phyloP scores from a whole-genome alignment of 73 alveolate species.

The Paramecium octaurelia region DNA sequence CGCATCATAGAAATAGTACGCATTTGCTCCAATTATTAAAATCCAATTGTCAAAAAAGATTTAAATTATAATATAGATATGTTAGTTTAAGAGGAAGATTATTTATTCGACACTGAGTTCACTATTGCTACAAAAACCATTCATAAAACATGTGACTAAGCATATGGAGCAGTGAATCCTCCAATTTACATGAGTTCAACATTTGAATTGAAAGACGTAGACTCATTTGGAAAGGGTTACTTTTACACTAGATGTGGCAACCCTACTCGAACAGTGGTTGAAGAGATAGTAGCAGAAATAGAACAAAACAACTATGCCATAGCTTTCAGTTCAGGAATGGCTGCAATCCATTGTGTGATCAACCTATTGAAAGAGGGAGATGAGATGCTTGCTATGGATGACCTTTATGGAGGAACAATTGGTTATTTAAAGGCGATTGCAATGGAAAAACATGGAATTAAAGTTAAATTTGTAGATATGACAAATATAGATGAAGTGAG shows the following conservation, averaged over 20 bases:
- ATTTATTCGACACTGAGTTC: constrained; percentile 1
- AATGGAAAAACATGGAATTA: constrained; percentile 66
- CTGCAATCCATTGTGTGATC: constrained; percentile 66
- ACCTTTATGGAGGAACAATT: constrained; percentile 95
- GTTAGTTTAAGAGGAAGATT: constrained; percentile 31
- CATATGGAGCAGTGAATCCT: constrained; percentile 82
- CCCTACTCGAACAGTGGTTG: constrained; percentile 81
- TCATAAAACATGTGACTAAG: constrained; percentile 75
- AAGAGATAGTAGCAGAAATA: constrained; percentile 73
- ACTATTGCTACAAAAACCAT: constrained; percentile 80
- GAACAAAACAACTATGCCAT: constrained; percentile 82
- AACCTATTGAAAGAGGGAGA: constrained; percentile 68
- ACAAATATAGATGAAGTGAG: constrained; percentile 67
- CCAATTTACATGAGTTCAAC: constrained; percentile 86
- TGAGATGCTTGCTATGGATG: constrained; percentile 82
- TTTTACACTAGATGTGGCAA: constrained; percentile 56
- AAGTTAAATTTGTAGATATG: constrained; percentile 78
- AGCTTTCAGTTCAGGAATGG: constrained; percentile 80
- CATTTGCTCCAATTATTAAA: constrained; percentile 1
- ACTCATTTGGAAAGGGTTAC: background rate
- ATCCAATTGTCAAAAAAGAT: constrained; percentile 1
- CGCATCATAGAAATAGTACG: background rate
- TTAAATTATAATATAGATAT: background rate
- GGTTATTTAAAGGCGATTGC: constrained; percentile 70
- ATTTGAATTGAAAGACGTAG: constrained; percentile 67